Evolutionary conservation across 768 basidiomycete genomes (phyloP), one percentile per base, ranked within the genome.

Genomic region (Leucocoprinus leucothites): DNA sequence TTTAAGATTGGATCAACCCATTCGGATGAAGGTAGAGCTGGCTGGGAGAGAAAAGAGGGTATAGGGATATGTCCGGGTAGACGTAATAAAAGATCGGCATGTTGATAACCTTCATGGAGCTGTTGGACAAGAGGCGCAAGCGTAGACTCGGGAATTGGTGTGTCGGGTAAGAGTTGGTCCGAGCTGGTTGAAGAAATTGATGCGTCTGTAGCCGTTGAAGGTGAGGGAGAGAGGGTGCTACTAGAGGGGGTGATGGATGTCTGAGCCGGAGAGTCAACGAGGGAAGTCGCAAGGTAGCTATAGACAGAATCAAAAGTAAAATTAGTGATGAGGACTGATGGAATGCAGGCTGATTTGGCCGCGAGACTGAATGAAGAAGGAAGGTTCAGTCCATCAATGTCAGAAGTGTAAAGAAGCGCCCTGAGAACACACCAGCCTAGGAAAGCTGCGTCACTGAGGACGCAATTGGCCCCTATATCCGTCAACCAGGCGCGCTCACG

Each of bases 301-400:
- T 86, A 92, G 11, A 90, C 88, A 1, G 89, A 86, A 68, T 92
- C 89, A 67, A 91, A 92, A 0, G 88, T 86, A 65, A 92, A 92
- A 71, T 92, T 92, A 42, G 88, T 89, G 59, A 91, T 78, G 16
- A 92, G 71, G 38, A 85, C 74, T 1, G 86, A 85, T 1, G 88
- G 89, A n/a, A 91, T 73, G 0, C 79, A 76, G 0, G 82, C 79
- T 35, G 72, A 65, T 43, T 83, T 80, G 2, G 87, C 89, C 1
- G 89, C 87, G 34, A 86, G 74, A 61, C 87, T 89, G 58, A n/a
- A n/a, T n/a, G n/a, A 25, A 4, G 28, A 7, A 19, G 24, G 8
- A 21, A 34, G 13, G 41, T 60, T 22, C 31, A 31, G 11, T 31
- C 31, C 31, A 31, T 31, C 31, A 31, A 31, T 31, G 31, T 31